phyloP scores from a whole-genome alignment of 441 rosid genomes.

The Hura crepitans region DNA sequence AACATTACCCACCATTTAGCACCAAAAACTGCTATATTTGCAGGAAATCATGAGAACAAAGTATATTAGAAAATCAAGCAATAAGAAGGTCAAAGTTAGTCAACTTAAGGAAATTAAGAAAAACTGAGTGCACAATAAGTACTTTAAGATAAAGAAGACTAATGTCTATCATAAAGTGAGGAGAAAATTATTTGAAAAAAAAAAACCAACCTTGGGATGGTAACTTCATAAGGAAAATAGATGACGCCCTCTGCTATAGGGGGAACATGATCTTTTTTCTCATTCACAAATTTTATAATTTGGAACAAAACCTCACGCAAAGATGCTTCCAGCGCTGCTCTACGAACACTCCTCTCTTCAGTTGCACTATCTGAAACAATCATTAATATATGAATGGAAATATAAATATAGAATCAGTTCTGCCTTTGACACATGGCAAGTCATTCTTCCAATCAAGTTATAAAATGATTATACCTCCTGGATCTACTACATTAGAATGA shows the following conservation, averaged over 20 bases:
- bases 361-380: constrained; percentile 42
- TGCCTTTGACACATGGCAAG: neutral
- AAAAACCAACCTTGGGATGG: constrained; percentile 68
- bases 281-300: constrained; percentile 82
- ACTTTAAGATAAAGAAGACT: neutral
- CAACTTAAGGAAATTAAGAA: neutral
- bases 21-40: neutral
- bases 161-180: neutral
- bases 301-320: constrained; percentile 84
- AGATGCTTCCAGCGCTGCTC: constrained; percentile 69
- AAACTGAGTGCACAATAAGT: neutral
- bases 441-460: neutral
- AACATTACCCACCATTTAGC: neutral
- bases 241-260: constrained; percentile 69
- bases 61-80: neutral
- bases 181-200: constrained; percentile 11
- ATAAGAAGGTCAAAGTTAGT: neutral
- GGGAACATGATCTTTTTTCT: constrained; percentile 93
- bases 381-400: neutral
- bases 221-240: constrained; percentile 79
- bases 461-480: constrained; percentile 49
- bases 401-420: constrained; percentile 7
- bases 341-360: constrained; percentile 61
- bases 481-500: constrained; percentile 56
- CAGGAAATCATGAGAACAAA: neutral